A percentile compares a stretch with the other conserved stretches of the same genome.
Conservation (phyloP, 306 rosid species). For the Cucurbita pepo region DNA sequence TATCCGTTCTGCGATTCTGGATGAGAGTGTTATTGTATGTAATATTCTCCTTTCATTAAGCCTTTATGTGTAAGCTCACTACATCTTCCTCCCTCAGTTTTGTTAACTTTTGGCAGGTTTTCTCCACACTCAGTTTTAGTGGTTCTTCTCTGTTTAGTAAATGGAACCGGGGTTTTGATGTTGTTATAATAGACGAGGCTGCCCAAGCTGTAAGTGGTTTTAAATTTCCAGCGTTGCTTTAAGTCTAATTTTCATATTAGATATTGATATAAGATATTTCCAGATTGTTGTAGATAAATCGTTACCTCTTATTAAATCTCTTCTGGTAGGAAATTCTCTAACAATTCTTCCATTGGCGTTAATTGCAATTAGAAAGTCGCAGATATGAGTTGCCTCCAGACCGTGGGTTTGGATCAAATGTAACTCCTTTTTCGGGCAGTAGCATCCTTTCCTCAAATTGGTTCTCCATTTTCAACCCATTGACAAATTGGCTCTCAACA, state of each 20-base stretch:
- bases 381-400: not conserved
- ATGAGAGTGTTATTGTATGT: slow-evolving; percentile 79
- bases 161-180: slow-evolving; percentile 74
- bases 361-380: not conserved
- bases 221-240: not conserved
- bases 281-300: not conserved
- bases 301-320: not conserved
- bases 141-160: slow-evolving; percentile 63
- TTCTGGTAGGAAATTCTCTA: not conserved
- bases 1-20: slow-evolving; percentile 57
- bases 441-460: not conserved
- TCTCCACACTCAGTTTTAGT: slow-evolving; percentile 90
- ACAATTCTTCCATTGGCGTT: not conserved
- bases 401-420: not conserved
- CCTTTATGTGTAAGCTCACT: not conserved
- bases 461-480: not conserved
- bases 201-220: slow-evolving; percentile 85
- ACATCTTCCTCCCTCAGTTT: slow-evolving; percentile 9
- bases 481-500: not conserved
- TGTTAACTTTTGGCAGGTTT: slow-evolving; percentile 52
- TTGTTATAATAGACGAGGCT: slow-evolving; percentile 93
- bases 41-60: slow-evolving; percentile 6
- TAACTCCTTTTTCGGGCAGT: not conserved
- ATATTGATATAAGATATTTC: not conserved
- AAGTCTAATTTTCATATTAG: not conserved